A percentile compares a stretch with the other conserved stretches of the same genome.
Conservation (phyloP, 2,329 filamentous ascomycete species). For the Knoxdaviesia capensis region DNA sequence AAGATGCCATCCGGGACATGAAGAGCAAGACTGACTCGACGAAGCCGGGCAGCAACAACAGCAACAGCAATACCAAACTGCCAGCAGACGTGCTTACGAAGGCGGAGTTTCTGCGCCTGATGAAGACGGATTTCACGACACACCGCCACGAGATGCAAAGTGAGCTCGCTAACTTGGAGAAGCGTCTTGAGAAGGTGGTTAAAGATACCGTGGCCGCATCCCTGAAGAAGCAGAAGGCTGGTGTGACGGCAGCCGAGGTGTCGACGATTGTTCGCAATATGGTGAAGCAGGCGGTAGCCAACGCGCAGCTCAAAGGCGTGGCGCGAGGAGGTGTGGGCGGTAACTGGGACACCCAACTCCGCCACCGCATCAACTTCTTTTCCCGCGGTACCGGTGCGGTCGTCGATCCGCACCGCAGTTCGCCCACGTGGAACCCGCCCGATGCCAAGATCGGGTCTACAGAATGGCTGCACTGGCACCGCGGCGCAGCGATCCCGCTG, state of each 20-base stretch:
- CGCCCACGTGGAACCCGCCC: slow-evolving; percentile 27
- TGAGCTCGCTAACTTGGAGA: slow-evolving; percentile 5
- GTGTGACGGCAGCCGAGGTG: slow-evolving; percentile 21
- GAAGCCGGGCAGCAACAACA: too few species aligned
- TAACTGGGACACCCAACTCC: slow-evolving; percentile 22
- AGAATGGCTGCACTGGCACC: slow-evolving; percentile 3
- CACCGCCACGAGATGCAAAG: too few species aligned
- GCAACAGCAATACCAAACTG: too few species aligned
- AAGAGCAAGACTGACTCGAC: too few species aligned
- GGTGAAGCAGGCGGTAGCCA: slow-evolving; percentile 21
- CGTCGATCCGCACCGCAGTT: slow-evolving; percentile 39
- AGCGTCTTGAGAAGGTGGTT: slow-evolving; percentile 15
- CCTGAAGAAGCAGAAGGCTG: slow-evolving; percentile 1
- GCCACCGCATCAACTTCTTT: slow-evolving; percentile 54
- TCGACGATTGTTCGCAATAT: slow-evolving; percentile 17
- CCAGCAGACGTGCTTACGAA: too few species aligned
- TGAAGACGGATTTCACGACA: too few species aligned
- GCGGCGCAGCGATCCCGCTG: slow-evolving; percentile 4
- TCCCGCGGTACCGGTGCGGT: slow-evolving; percentile 41
- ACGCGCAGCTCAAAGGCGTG: slow-evolving; percentile 24
- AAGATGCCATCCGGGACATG: too few species aligned
- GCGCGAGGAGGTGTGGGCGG: slow-evolving; percentile 24
- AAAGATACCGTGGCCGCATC: slow-evolving; percentile 6
- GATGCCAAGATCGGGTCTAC: neutral
- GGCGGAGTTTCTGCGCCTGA: too few species aligned